Evolutionary conservation across 371 early-diverging fungal species (phyloP).

Genomic region (Mucor piriformis): DNA sequence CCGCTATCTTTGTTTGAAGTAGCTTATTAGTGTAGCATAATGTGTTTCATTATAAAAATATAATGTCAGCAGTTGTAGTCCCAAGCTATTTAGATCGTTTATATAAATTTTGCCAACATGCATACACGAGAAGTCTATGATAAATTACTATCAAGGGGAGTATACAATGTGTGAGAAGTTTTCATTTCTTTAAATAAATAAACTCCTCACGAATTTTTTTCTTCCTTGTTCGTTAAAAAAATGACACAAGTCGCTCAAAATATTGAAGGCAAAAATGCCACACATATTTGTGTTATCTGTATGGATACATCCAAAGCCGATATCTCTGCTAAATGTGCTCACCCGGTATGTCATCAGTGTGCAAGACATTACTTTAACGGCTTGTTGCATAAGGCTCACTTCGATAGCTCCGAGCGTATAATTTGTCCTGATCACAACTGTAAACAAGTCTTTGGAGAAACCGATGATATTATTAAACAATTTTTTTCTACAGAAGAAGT

Average conservation of each 20-base stretch:
- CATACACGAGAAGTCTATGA: no score
- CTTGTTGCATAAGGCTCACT: neutral
- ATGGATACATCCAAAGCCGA: neutral
- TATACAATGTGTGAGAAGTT: no score
- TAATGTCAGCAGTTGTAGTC: no score
- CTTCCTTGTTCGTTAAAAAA: neutral
- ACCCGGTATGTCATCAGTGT: conserved; percentile 11
- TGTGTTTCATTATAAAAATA: no score
- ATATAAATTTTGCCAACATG: no score
- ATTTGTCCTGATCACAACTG: conserved; percentile 15
- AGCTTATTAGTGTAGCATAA: no score
- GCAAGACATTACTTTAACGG: conserved; percentile 2
- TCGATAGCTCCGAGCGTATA: conserved; percentile 1
- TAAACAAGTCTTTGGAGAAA: neutral
- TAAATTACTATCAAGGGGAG: no score
- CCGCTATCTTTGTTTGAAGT: no score
- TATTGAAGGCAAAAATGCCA: neutral
- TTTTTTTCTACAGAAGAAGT: neutral
- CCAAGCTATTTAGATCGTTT: no score
- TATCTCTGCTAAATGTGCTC: neutral
- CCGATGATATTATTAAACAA: neutral
- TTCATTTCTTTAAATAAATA: no score
- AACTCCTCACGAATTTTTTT: no score
- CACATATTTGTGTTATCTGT: neutral
- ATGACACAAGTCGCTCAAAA: neutral